Base-by-base conservation (phyloP, 163 green algal genomes). In the Prototheca cutis region DNA sequence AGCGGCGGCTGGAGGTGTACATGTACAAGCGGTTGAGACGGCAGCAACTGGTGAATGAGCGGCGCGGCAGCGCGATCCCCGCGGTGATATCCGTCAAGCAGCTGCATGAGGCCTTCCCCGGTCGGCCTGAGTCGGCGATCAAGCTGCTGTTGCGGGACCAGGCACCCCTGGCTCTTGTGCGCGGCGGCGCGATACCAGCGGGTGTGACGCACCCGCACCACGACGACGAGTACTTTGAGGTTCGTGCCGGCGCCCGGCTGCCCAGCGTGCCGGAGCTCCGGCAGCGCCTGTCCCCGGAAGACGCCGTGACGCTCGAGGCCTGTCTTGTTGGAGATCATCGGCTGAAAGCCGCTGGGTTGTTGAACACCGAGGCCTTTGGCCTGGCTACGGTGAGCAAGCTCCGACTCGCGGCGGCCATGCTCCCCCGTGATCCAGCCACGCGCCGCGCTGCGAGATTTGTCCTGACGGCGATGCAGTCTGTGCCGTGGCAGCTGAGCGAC, bases 401-500 rank as follows among this genome's bases (percentile, higher is more conserved):
- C 24, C 36, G 70, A 19, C 48, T 77, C 21, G 70, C 70, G 1
- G 70, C 70, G 7, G 63, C 67, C 39, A 77, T 77, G 70, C 70
- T 77, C 29, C 64, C 70, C 1, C 55, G 30, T 4, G 55, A 72
- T 15, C 57, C 68, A 2, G 21, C 18, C 36, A 65, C 27, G 25
- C 40, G 59, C 27, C 55, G 56, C 25, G 70, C 64, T 1, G 70
- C 70, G 3, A 55, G 53, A 3, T 33, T 62, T 24, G 45, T 72
- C 2, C 58, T 66, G 58, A 45, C 66, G 33, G 70, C 59, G 2
- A 52, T 65, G 40, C 53, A 60, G 57, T 56, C 64, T 2, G 42
- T 60, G 3, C 53, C 64, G 1, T 77, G 64, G 64, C 29, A 21
- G 27, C 60, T 77, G 29, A 72, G 64, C 2, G 70, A 73, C 59